phyloP scores from a whole-genome alignment of 2,329 filamentous ascomycete species.

The Westerdykella ornata region DNA sequence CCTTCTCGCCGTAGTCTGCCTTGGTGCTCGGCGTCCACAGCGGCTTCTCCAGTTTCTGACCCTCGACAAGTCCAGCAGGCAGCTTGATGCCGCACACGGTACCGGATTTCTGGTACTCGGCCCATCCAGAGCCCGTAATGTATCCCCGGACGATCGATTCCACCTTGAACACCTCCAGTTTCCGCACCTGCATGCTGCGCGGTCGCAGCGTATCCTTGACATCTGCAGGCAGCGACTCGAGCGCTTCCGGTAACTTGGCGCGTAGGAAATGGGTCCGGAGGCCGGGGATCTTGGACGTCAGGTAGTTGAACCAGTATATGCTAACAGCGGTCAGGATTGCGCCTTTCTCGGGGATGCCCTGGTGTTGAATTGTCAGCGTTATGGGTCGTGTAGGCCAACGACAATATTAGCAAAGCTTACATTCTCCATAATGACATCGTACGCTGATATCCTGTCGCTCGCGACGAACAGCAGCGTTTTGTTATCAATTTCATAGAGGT shows the following conservation, averaged over 20 bases:
- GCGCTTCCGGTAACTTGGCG: conserved; percentile 48
- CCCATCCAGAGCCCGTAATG: conserved; percentile 78
- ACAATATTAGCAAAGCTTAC: conserved; percentile 37
- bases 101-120: conserved; percentile 64
- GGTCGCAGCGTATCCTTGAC: conserved; percentile 47
- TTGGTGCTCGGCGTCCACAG: conserved; percentile 82
- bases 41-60: conserved; percentile 60
- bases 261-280: conserved; percentile 60
- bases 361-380: neutral
- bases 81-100: conserved; percentile 74
- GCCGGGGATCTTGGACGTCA: conserved; percentile 50
- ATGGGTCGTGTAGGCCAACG: conserved; percentile 3
- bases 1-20: conserved; percentile 68
- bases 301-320: conserved; percentile 60
- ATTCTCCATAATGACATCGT: conserved; percentile 85
- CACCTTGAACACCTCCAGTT: conserved; percentile 67
- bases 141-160: conserved; percentile 87
- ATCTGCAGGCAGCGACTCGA: conserved; percentile 30
- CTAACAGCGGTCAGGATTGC: conserved; percentile 57
- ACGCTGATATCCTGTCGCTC: conserved; percentile 88
- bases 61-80: conserved; percentile 62
- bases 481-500: conserved; percentile 67
- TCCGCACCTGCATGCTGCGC: conserved; percentile 71
- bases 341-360: conserved; percentile 64
- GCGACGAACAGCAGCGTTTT: conserved; percentile 73